A percentile compares a stretch with the other conserved stretches of the same genome.
Conservation (phyloP, 2,329 filamentous ascomycete genomes). For the Mollisiaceae sp. region DNA sequence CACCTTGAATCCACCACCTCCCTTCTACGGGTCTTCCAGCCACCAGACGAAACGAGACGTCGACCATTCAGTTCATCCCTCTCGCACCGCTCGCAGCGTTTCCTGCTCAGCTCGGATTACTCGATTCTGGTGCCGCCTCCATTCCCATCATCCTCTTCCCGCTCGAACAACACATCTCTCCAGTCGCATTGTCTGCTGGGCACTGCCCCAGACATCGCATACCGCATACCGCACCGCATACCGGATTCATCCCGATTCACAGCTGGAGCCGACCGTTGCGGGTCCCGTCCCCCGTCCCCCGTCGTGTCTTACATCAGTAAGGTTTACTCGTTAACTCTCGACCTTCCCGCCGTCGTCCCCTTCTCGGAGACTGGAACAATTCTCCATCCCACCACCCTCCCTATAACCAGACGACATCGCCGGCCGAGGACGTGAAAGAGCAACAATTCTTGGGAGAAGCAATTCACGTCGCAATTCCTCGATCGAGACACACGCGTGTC, state of each 20-base stretch:
- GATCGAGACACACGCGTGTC: background rate
- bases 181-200: background rate
- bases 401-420: background rate
- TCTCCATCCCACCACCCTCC: background rate
- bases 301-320: constrained; percentile 8
- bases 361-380: background rate
- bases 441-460: background rate
- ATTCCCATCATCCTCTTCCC: too few species aligned
- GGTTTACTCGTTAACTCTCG: too few species aligned
- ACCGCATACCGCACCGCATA: background rate
- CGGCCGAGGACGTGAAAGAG: background rate
- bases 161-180: background rate
- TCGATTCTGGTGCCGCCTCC: background rate
- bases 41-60: background rate
- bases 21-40: too few species aligned
- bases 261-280: background rate
- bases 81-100: background rate
- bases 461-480: background rate
- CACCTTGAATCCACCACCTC: too few species aligned
- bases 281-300: background rate
- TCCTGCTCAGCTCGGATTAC: background rate
- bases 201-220: background rate
- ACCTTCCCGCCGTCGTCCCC: background rate
- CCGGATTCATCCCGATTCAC: background rate
- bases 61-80: background rate